Evolutionary conservation across 164 flowering plant species (phyloP), one percentile per base, ranked within the genome.

Genomic region (Macadamia tetraphylla): DNA sequence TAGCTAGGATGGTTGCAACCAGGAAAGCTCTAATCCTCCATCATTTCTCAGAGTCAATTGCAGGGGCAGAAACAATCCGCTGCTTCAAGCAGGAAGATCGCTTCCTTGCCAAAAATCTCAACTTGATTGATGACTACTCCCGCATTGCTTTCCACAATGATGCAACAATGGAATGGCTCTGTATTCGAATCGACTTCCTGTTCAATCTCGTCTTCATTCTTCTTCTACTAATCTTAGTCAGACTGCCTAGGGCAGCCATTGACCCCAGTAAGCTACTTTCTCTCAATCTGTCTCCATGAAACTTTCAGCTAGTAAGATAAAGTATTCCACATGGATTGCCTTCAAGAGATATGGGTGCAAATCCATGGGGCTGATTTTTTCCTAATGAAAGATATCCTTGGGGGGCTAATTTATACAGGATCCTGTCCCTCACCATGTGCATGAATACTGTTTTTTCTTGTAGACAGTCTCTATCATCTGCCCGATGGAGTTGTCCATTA

Each of bases 121-220:
- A 70, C 56, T 67, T 92, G 57, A 72, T 87, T 23, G 90, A 92
- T 77, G 84, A 87, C 52, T 88, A 86, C 66, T 87, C 94, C 65
- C 81, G 92, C 0, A 67, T 86, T 31, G 76, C 77, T 15, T 92
- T 92, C 75, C 85, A 87, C 81, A 88, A 86, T 69, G 70, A 71
- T 31, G 87, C 86, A 14, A 79, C 92, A 11, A 90, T 88, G 91
- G 98, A 92, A 70, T 92, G 98, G 98, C 84, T 92, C 7, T 84
- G 85, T 49, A 78, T 86, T 62, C 81, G 98, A 43, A 81, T 84
- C 61, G 88, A 92, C 78, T 84, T 88, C 59, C 85, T 92, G 18
- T 92, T 88, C 83, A 90, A 87, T 75, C 70, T 88, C 29, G 92
- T 74, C 10, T 93, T 89, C 86, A 86, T 88, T 64, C 15, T 85